Conservation (phyloP, 495 filamentous ascomycete genomes). For the Hypoxylon lienhwacheense region DNA sequence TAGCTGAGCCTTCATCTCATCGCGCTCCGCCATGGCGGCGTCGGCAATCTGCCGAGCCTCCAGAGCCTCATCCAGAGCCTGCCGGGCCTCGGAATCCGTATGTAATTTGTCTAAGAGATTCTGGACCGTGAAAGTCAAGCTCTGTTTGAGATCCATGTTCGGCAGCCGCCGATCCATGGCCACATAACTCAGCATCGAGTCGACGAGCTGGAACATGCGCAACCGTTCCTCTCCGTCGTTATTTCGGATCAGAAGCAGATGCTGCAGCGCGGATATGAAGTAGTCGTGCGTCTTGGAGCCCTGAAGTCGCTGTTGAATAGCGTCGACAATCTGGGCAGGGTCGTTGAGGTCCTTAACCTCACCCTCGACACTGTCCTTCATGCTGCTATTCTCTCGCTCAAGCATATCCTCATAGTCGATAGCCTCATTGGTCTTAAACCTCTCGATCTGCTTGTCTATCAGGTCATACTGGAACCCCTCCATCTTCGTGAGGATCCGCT, state of each 20-base stretch:
- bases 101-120: conserved; percentile 91
- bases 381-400: conserved; percentile 85
- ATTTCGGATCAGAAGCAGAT: conserved; percentile 89
- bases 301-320: conserved; percentile 83
- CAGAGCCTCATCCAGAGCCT: conserved; percentile 84
- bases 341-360: conserved; percentile 95
- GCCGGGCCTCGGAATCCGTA: conserved; percentile 91
- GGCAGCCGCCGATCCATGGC: conserved; percentile 96
- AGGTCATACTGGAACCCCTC: conserved; percentile 97
- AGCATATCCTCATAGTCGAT: conserved; percentile 98
- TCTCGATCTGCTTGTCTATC: conserved; percentile 97
- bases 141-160: conserved; percentile 96
- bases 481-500: conserved; percentile 94
- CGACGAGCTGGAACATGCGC: conserved; percentile 96
- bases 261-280: conserved; percentile 92
- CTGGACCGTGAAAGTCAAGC: conserved; percentile 96
- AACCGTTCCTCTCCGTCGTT: conserved; percentile 90
- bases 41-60: conserved; percentile 91
- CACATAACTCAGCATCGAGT: conserved; percentile 97
- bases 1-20: conserved; percentile 92
- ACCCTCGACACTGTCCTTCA: conserved; percentile 86
- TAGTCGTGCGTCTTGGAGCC: conserved; percentile 89
- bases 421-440: conserved; percentile 88
- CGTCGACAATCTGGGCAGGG: conserved; percentile 88
- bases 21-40: conserved; percentile 90